Percentiles rank a stretch among this genome's conserved stretches.
Evolutionary conservation across 768 basidiomycete genomes (phyloP).

Genomic region (Chalciporus pseudorubinellus): DNA sequence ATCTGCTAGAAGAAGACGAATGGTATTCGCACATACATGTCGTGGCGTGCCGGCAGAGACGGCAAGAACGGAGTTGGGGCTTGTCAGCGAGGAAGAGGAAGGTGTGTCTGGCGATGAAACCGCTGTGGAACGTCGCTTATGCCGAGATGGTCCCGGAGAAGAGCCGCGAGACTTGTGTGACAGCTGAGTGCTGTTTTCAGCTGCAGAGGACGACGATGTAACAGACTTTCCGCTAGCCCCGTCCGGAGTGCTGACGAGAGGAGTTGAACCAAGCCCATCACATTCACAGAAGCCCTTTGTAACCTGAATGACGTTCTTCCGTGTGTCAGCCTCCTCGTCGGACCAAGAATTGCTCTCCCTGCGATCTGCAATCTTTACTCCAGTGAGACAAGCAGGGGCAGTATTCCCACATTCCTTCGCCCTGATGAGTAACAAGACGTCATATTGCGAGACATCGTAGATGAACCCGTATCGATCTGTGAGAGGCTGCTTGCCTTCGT

Average conservation of each 20-base stretch:
- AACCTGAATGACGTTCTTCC: slow-evolving; percentile 33
- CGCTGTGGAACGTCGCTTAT: slow-evolving; percentile 46
- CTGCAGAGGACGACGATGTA: slow-evolving; percentile 12
- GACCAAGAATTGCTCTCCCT: slow-evolving; percentile 79
- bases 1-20: slow-evolving; percentile 69
- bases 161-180: slow-evolving; percentile 29
- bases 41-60: slow-evolving; percentile 62
- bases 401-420: slow-evolving; percentile 70
- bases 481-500: slow-evolving; percentile 55
- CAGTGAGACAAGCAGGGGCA: slow-evolving; percentile 82
- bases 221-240: slow-evolving; percentile 7
- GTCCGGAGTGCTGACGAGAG: slow-evolving; percentile 6
- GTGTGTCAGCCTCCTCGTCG: slow-evolving; percentile 53
- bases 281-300: slow-evolving; percentile 43
- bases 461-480: slow-evolving; percentile 92
- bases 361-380: slow-evolving; percentile 83
- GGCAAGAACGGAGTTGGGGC: slow-evolving; percentile 52
- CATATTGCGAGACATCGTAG: slow-evolving; percentile 81
- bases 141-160: slow-evolving; percentile 53
- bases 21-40: slow-evolving; percentile 73
- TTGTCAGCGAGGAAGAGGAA: slow-evolving; percentile 14
- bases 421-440: slow-evolving; percentile 70
- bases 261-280: slow-evolving; percentile 27
- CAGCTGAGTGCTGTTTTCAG: slow-evolving; percentile 27
- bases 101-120: slow-evolving; percentile 25